Evolutionary conservation across 805 yeast genomes (phyloP).

Genomic region (Hanseniaspora pseudoguilliermondii): DNA sequence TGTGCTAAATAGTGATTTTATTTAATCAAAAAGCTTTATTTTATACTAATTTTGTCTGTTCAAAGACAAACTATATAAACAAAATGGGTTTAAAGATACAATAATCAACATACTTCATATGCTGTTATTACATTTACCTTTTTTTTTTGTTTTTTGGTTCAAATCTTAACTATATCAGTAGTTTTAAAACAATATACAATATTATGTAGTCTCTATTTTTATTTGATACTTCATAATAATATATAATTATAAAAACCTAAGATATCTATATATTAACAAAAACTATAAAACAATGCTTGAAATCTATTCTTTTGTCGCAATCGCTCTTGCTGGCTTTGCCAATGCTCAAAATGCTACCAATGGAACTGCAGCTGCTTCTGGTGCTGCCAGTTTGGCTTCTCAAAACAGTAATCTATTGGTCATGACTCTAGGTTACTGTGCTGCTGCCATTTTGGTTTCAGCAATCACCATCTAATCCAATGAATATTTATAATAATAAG

Average conservation of each 20-base stretch:
- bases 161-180: too few relatives aligned
- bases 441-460: background rate
- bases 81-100: too few relatives aligned
- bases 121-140: too few relatives aligned
- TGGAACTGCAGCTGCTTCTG: slow-evolving; percentile 4
- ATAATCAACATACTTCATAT: too few relatives aligned
- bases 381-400: background rate
- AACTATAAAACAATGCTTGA: background rate
- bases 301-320: background rate
- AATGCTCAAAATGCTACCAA: slow-evolving; percentile 3
- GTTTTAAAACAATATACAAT: too few relatives aligned
- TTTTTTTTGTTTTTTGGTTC: too few relatives aligned
- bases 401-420: background rate
- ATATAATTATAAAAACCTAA: too few relatives aligned
- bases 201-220: too few relatives aligned
- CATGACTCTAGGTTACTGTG: background rate
- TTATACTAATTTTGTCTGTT: too few relatives aligned
- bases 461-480: background rate
- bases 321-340: background rate
- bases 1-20: background rate
- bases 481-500: too few relatives aligned
- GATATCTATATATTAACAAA: background rate
- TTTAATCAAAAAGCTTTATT: too few relatives aligned
- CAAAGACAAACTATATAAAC: too few relatives aligned
- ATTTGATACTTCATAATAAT: background rate